Conservation (phyloP, 1,284 basidiomycete genomes). For the Leccinum griseonigrum region DNA sequence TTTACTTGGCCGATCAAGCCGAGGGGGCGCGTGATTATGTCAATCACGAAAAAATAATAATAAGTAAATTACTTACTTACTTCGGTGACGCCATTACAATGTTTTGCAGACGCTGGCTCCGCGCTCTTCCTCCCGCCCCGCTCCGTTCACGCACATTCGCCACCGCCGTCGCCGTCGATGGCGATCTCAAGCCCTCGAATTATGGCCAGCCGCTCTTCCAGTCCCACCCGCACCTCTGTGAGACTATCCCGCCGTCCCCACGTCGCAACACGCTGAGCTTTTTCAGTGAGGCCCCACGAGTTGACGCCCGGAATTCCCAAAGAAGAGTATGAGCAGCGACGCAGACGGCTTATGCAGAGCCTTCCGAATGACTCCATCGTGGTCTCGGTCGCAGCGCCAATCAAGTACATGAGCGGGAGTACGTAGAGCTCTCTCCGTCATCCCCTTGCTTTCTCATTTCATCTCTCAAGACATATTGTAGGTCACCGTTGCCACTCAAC, state of each 20-base stretch:
- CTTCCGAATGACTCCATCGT: constrained; percentile 80
- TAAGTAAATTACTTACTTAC: neutral
- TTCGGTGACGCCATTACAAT: constrained; percentile 15
- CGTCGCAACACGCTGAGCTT: constrained; percentile 4
- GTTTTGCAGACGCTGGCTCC: constrained; percentile 17
- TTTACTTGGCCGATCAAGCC: neutral
- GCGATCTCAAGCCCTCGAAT: constrained; percentile 54
- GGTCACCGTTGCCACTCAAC: constrained; percentile 20
- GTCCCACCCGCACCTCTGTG: constrained; percentile 80
- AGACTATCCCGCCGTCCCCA: constrained; percentile 20
- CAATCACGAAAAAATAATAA: neutral
- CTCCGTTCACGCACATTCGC: constrained; percentile 34
- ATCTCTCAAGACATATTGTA: constrained; percentile 45
- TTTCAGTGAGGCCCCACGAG: constrained; percentile 54
- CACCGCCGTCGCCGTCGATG: constrained; percentile 30
- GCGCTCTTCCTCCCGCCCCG: neutral
- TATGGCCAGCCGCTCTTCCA: constrained; percentile 76
- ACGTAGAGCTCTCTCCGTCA: constrained; percentile 36
- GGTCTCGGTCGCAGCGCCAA: constrained; percentile 75
- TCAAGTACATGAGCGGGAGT: constrained; percentile 90
- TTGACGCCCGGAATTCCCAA: constrained; percentile 84
- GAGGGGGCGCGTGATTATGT: constrained; percentile 25
- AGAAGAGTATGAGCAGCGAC: constrained; percentile 81
- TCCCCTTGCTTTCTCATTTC: constrained; percentile 10
- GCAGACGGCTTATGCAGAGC: constrained; percentile 71